Base-by-base conservation (phyloP, 2,329 filamentous ascomycete genomes). In the Coniosporium tulheliwenetii region DNA sequence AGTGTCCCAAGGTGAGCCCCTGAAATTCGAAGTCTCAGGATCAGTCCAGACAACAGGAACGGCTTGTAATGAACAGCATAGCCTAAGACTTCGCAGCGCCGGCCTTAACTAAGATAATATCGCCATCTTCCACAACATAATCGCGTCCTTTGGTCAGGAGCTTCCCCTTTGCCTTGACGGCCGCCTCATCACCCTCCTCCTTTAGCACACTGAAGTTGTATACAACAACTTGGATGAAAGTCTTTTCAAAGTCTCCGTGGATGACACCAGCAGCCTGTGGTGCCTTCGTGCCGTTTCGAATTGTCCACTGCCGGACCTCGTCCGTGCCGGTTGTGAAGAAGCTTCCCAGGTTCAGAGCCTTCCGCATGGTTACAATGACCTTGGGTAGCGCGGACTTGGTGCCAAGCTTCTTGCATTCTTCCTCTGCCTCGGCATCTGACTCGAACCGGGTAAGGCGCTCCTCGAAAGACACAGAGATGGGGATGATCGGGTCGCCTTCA, bases 101-200 rank as follows among this genome's bases (percentile, higher is more conserved):
- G 30, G 81, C 81, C 73, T 95, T 95, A 73, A 95, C 86, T 53
- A 94, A 75, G 50, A 95, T 60, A 51, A 80, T 75, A 57, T 80
- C 85, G 39, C 84, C 85, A 56, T 93, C 85, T 59, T 87, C 78
- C 9, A 91, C 77, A 5, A 89, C 75, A 61, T 98, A 96, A 39
- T 96, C 89, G 70, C 96, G 96, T 58, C 91, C 91, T 73, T 98
- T 98, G 44, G 89, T 96, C 80, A 94, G 84, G 50, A 98, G 64
- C 71, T 98, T 98, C 54, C 91, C 91, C 64, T 89, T 89, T 19
- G 89, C 76, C 71, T 87, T 93, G 50, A 95, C 83, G 50, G 82
- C 76, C 16, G 77, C 70, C 69, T 98, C 91, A 48, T 93, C 85
- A 40, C 89, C 89, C 38, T 83, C 69, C 64, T 96, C 91, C 66